Conservation (phyloP, 352 stramenopile species). For the Pythium coloratum region DNA sequence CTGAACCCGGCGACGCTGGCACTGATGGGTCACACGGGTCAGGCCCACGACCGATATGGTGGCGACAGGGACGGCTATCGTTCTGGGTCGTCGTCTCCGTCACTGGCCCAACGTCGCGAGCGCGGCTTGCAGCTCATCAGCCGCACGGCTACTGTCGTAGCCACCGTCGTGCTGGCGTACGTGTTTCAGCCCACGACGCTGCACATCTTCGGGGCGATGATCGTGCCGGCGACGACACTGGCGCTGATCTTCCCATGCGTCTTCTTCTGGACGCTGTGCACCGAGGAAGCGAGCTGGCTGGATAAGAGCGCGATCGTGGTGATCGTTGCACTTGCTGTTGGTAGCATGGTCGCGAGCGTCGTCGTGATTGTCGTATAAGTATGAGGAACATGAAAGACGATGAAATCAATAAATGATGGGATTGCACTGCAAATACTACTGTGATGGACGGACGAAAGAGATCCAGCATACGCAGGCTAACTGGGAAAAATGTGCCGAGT, state of each 20-base stretch:
- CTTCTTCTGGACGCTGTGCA: constrained; percentile 72
- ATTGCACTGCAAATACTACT: too few species aligned
- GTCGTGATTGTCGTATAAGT: constrained; percentile 36
- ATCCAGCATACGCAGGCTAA: too few species aligned
- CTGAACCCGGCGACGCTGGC: constrained; percentile 9
- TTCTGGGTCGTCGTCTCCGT: neutral
- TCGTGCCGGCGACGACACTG: constrained; percentile 60
- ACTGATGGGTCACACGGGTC: constrained; percentile 7
- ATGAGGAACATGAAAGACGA: too few species aligned
- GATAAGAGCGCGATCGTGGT: constrained; percentile 45
- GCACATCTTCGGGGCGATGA: constrained; percentile 61
- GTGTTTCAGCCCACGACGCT: constrained; percentile 55
- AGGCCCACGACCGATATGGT: neutral
- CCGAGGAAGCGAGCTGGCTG: constrained; percentile 49
- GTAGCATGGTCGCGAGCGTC: constrained; percentile 54
- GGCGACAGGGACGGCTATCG: neutral
- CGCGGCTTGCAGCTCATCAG: constrained; percentile 44
- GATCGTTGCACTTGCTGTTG: constrained; percentile 46
- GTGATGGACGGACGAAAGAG: too few species aligned
- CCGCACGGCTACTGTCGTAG: constrained; percentile 49
- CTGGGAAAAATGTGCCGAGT: too few species aligned
- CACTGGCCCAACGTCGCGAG: constrained; percentile 9
- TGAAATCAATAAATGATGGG: too few species aligned
- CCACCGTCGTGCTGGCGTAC: constrained; percentile 53
- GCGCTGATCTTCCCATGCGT: constrained; percentile 60